Evolutionary conservation across 2,329 filamentous ascomycete genomes (phyloP).

Genomic region (Ceratocystis smalleyi): DNA sequence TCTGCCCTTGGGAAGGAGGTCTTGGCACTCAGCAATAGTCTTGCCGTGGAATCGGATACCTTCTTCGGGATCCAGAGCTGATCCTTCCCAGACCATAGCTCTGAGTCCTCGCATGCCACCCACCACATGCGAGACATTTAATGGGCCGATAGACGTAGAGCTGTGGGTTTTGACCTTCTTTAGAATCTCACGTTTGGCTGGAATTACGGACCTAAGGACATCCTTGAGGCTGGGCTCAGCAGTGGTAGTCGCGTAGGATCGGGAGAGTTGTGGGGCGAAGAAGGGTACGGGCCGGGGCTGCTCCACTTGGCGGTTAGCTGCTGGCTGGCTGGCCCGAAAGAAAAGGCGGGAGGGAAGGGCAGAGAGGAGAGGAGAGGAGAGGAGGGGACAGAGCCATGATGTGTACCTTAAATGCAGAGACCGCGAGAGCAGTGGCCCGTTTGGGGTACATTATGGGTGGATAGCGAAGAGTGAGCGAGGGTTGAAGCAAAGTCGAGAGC

Average conservation of each 20-base stretch:
- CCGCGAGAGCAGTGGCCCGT: background rate
- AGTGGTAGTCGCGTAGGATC: slow-evolving; percentile 56
- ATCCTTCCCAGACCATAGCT: slow-evolving; percentile 98
- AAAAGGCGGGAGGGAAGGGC: background rate
- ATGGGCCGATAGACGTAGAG: slow-evolving; percentile 71
- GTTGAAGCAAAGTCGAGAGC: background rate
- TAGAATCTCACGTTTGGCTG: slow-evolving; percentile 80
- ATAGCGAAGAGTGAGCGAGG: background rate
- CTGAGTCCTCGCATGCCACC: slow-evolving; percentile 96
- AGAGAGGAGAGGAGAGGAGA: too few species aligned
- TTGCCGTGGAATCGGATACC: slow-evolving; percentile 96
- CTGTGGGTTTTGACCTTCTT: slow-evolving; percentile 83
- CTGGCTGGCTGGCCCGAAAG: background rate
- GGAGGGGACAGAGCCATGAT: too few species aligned
- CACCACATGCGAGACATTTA: slow-evolving; percentile 86
- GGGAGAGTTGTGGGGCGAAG: slow-evolving; percentile 24
- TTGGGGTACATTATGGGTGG: background rate
- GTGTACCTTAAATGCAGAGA: background rate
- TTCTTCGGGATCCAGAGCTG: slow-evolving; percentile 88
- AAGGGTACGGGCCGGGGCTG: slow-evolving; percentile 8
- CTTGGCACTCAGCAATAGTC: slow-evolving; percentile 96
- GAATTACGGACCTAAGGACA: slow-evolving; percentile 68
- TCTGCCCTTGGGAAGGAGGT: slow-evolving; percentile 79
- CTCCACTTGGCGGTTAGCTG: background rate
- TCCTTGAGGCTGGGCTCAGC: slow-evolving; percentile 82